Conservation (phyloP, 306 rosid species). For the Cicer arietinum region DNA sequence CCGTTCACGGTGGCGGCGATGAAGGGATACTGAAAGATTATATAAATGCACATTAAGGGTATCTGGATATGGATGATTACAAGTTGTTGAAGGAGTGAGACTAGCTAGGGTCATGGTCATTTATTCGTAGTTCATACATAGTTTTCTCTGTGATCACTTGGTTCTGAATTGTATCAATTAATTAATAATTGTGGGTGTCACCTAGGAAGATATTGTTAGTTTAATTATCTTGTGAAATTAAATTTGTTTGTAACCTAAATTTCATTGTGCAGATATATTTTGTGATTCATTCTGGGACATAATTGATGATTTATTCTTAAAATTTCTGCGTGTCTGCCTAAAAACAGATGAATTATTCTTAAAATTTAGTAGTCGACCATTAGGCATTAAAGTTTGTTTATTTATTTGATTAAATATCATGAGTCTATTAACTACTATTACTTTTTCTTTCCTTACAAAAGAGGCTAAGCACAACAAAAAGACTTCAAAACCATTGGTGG, state of each 20-base stretch:
- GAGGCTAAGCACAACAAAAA: too few species aligned
- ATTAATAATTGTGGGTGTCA: conserved; percentile 10
- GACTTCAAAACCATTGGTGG: too few species aligned
- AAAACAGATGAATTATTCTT: too few species aligned
- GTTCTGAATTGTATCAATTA: conserved; percentile 9
- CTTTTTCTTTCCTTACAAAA: too few species aligned
- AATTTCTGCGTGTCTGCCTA: too few species aligned
- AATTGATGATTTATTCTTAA: too few species aligned
- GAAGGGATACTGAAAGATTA: conserved; percentile 48
- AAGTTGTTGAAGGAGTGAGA: not conserved
- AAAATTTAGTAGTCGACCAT: too few species aligned
- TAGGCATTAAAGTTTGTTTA: too few species aligned
- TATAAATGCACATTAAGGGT: conserved; percentile 1
- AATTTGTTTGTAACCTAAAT: conserved; percentile 31
- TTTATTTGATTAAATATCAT: too few species aligned
- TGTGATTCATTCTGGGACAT: not conserved
- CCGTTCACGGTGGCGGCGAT: conserved; percentile 69
- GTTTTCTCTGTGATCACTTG: conserved; percentile 6
- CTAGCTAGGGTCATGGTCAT: not conserved
- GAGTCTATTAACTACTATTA: too few species aligned
- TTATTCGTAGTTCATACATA: not conserved
- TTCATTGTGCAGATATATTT: conserved; percentile 21
- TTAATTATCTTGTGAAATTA: conserved; percentile 28
- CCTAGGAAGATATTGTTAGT: not conserved
- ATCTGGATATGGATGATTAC: too few species aligned